Evolutionary conservation across 805 yeast genomes (phyloP).

Genomic region (Schizosaccharomyces pombe): DNA sequence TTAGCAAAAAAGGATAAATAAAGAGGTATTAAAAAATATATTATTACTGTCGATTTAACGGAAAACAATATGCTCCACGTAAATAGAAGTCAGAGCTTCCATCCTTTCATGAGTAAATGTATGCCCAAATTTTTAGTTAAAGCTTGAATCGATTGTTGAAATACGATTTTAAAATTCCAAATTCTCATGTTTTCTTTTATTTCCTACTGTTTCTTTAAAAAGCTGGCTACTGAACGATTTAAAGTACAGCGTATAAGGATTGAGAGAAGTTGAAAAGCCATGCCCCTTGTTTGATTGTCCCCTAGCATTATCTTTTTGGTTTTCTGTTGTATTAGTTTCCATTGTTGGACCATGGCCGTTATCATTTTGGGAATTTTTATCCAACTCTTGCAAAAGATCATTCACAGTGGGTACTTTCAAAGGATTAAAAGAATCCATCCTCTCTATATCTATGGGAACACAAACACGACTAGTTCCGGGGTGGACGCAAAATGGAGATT

Average conservation of each 20-base stretch:
- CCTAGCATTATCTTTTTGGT: too few relatives aligned
- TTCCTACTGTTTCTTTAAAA: not conserved
- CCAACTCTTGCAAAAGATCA: conserved; percentile 40
- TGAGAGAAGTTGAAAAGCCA: conserved; percentile 22
- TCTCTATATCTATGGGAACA: conserved; percentile 36
- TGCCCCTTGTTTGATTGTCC: too few relatives aligned
- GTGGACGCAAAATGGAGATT: conserved; percentile 91
- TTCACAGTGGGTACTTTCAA: conserved; percentile 53
- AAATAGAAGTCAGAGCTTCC: too few relatives aligned
- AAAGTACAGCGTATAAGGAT: conserved; percentile 47
- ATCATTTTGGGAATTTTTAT: conserved; percentile 11
- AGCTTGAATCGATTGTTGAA: too few relatives aligned
- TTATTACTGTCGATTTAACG: too few relatives aligned
- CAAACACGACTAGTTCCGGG: conserved; percentile 66
- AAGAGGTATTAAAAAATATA: too few relatives aligned
- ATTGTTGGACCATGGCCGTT: not conserved
- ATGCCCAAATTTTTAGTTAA: too few relatives aligned
- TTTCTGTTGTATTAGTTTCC: too few relatives aligned
- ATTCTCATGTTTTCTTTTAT: not conserved
- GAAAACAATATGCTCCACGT: too few relatives aligned
- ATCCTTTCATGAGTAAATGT: too few relatives aligned
- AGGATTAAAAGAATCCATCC: conserved; percentile 41
- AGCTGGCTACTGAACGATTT: not conserved
- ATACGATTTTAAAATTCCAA: not conserved
- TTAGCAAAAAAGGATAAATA: too few relatives aligned